These are phyloP conservation scores for Fusarium robinianum DNA, from an alignment of 2,329 filamentous ascomycete genomes.

Conservation along the genomic window DNA sequence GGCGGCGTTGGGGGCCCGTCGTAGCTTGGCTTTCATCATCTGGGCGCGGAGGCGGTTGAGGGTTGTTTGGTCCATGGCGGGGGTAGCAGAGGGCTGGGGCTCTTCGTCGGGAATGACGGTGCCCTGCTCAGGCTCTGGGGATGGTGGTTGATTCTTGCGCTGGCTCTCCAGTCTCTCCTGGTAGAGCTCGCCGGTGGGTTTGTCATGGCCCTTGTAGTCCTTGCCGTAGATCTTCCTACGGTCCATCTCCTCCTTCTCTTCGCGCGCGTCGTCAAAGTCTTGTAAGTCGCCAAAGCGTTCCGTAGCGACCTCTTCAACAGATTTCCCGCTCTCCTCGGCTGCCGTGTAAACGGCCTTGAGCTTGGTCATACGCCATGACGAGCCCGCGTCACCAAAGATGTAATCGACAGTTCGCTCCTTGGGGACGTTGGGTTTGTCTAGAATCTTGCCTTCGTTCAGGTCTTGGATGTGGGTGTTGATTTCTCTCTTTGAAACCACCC, in stretches of 20 bases:
- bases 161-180: conserved; percentile 71
- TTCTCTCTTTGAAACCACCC: conserved; percentile 78
- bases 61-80: conserved; percentile 71
- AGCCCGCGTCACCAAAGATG: conserved; percentile 85
- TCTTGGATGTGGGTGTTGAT: conserved; percentile 71
- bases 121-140: conserved; percentile 54
- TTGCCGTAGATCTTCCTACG: conserved; percentile 80
- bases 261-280: conserved; percentile 88
- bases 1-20: conserved; percentile 72
- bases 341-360: conserved; percentile 82
- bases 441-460: conserved; percentile 56
- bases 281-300: conserved; percentile 81
- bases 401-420: conserved; percentile 69
- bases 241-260: conserved; percentile 91
- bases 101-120: conserved; percentile 55
- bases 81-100: conserved; percentile 38
- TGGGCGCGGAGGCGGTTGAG: conserved; percentile 90
- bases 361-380: conserved; percentile 96
- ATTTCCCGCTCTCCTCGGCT: conserved; percentile 72
- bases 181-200: conserved; percentile 85
- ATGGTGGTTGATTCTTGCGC: conserved; percentile 42
- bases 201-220: conserved; percentile 82
- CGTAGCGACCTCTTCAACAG: conserved; percentile 79
- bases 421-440: conserved; percentile 42
- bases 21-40: conserved; percentile 94